Percentiles rank a stretch among this genome's conserved stretches.
These are phyloP conservation scores for Lenzites betulinus DNA, from an alignment of 768 basidiomycete genomes.

Conservation along the genomic window DNA sequence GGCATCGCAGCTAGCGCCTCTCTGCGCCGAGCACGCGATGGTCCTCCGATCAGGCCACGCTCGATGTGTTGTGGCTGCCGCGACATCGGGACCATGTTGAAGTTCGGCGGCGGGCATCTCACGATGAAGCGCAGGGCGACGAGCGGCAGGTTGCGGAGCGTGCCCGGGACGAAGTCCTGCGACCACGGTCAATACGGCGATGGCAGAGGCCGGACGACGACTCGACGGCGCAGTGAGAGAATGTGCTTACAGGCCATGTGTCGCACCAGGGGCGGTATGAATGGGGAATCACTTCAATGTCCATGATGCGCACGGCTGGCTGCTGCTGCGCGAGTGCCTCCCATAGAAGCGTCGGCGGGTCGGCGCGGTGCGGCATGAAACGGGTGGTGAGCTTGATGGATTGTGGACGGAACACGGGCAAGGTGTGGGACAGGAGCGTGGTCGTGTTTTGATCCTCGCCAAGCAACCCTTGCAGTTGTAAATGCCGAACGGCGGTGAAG, in stretches of 20 bases:
- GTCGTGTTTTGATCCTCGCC: not conserved
- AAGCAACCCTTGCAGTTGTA: not conserved
- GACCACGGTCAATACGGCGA: not conserved
- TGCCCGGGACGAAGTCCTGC: not conserved
- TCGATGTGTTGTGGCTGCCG: too few species aligned
- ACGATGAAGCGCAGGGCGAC: not conserved
- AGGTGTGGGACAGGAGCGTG: not conserved
- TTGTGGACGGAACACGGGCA: not conserved
- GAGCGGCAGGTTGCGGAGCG: not conserved
- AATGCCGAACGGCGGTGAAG: not conserved
- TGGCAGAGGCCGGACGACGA: too few species aligned
- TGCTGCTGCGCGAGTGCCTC: not conserved
- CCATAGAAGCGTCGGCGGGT: too few species aligned
- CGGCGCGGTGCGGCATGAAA: not conserved
- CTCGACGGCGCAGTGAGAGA: not conserved
- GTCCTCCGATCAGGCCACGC: not conserved
- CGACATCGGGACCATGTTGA: not conserved
- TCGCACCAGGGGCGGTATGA: not conserved
- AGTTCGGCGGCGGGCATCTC: too few species aligned
- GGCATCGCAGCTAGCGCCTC: not conserved
- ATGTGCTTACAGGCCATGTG: not conserved
- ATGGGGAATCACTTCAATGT: not conserved
- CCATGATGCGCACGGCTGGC: not conserved
- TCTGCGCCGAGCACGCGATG: not conserved
- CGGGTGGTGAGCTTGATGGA: not conserved